Percentiles rank a stretch among this genome's conserved stretches.
phyloP scores from a whole-genome alignment of 371 early-diverging fungal genomes.

The Lichtheimia ornata region DNA sequence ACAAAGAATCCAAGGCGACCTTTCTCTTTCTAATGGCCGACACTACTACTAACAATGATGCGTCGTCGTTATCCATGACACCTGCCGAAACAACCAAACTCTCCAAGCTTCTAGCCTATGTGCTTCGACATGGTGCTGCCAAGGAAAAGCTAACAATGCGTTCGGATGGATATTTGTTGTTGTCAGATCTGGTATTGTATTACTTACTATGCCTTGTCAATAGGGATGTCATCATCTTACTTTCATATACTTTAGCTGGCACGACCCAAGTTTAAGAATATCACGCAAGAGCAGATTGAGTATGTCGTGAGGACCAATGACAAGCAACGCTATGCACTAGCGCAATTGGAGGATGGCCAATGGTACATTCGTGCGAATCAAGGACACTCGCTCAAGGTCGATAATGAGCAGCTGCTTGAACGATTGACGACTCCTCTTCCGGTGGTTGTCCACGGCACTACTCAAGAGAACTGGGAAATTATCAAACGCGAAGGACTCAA shows the following conservation, averaged over 20 bases:
- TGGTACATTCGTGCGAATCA: constrained; percentile 85
- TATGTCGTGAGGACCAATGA: constrained; percentile 70
- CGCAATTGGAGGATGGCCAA: constrained; percentile 24
- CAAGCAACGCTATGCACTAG: constrained; percentile 77
- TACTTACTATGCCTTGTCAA: not conserved
- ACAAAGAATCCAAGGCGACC: not conserved
- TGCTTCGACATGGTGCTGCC: constrained; percentile 84
- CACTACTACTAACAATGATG: not conserved
- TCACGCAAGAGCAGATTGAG: constrained; percentile 56
- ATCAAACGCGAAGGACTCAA: constrained; percentile 63
- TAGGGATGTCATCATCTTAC: not conserved
- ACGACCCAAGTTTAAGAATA: constrained; percentile 55
- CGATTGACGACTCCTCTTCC: constrained; percentile 9
- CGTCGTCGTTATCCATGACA: constrained; percentile 1
- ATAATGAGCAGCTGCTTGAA: constrained; percentile 34
- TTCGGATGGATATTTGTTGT: constrained; percentile 70
- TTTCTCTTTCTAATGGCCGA: not conserved
- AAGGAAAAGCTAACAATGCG: constrained; percentile 74
- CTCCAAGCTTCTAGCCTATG: constrained; percentile 77
- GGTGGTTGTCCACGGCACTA: constrained; percentile 70
- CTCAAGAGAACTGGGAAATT: constrained; percentile 48
- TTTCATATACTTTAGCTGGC: constrained; percentile 32
- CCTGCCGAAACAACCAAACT: constrained; percentile 34
- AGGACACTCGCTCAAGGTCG: constrained; percentile 71
- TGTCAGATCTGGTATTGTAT: constrained; percentile 62